Conservation (phyloP, 148 eudicot genomes). For the Rhododendron simsii region DNA sequence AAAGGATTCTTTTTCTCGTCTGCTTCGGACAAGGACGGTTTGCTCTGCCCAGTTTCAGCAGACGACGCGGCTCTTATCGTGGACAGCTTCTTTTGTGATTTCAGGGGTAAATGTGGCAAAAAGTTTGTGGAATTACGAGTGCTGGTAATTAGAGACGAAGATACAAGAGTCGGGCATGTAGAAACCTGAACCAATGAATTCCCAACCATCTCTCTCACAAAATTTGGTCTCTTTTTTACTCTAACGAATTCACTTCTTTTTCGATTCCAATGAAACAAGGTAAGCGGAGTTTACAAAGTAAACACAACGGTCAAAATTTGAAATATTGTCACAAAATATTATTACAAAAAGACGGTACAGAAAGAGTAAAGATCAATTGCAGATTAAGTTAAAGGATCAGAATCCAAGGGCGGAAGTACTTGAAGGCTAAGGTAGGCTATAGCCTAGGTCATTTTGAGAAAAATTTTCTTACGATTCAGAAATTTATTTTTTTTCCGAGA, state of each 20-base stretch:
- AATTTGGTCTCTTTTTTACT: background rate
- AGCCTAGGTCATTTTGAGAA: too few species aligned
- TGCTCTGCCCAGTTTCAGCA: slow-evolving; percentile 38
- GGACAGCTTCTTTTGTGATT: slow-evolving; percentile 31
- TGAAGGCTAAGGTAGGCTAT: too few species aligned
- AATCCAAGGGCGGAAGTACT: too few species aligned
- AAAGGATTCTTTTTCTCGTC: slow-evolving; percentile 41
- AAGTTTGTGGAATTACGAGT: slow-evolving; percentile 21
- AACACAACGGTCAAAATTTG: background rate
- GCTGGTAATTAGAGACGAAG: slow-evolving; percentile 24
- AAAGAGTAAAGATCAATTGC: too few species aligned
- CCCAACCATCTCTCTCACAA: slow-evolving; percentile 39
- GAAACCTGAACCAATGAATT: slow-evolving; percentile 41
- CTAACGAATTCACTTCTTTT: background rate
- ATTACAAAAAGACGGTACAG: background rate
- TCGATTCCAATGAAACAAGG: background rate
- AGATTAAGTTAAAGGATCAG: too few species aligned
- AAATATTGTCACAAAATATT: background rate
- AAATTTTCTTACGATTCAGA: too few species aligned
- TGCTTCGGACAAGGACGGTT: slow-evolving; percentile 31
- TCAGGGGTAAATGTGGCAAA: slow-evolving; percentile 41
- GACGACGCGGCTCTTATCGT: slow-evolving; percentile 40
- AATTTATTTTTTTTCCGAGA: too few species aligned
- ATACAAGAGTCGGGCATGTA: slow-evolving; percentile 29
- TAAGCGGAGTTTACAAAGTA: background rate